Base-by-base conservation (phyloP, 1,284 basidiomycete genomes). In the Leccinum brunneo-olivaceum region DNA sequence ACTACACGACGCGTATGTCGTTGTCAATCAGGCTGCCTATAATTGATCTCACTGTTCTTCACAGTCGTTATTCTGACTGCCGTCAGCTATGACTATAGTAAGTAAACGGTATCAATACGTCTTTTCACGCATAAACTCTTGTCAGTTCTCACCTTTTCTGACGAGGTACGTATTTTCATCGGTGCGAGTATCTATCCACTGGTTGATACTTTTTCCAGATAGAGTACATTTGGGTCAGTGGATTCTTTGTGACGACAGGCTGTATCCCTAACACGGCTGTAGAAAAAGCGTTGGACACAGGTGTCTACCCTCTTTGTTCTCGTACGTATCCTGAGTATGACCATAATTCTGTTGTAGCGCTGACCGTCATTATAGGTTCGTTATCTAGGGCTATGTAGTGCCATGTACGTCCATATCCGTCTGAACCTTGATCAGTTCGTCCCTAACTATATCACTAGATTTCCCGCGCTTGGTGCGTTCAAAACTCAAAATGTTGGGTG, bases 151-250 rank as follows among this genome's bases (percentile, higher is more conserved):
- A 25, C 33, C 14, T 20, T 41, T 12, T 20, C 33, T 10, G 29
- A 41, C 15, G 40, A 41, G 15, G 40, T 41, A 8, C 16, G 19
- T 3, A 12, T 33, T 6, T 6, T 29, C 14, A 20, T 20, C 11
- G 11, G 27, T 19, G 20, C 5, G 6, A 23, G 3, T 23, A 8
- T 14, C 18, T 27, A n/a, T n/a, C n/a, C 9, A 3, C 19, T 28
- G 14, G 28, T 8, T 6, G 7, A 27, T 20, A 8, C 4, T 16
- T 15, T 28, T 15, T 35, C 9, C 10, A 41, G 40, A 9, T 41
- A 6, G 33, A 34, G 21, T 28, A 35, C 8, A 41, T 41, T 28
- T 41, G 40, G 40, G 40, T 41, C 7, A 41, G 19, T 8, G 6
- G 2, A 34, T 14, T 3, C 16, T 2, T 19, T 19, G 10, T 11